These are phyloP conservation scores for Macrophomina phaseolina DNA, from an alignment of 2,329 filamentous ascomycete species.

Conservation along the genomic window DNA sequence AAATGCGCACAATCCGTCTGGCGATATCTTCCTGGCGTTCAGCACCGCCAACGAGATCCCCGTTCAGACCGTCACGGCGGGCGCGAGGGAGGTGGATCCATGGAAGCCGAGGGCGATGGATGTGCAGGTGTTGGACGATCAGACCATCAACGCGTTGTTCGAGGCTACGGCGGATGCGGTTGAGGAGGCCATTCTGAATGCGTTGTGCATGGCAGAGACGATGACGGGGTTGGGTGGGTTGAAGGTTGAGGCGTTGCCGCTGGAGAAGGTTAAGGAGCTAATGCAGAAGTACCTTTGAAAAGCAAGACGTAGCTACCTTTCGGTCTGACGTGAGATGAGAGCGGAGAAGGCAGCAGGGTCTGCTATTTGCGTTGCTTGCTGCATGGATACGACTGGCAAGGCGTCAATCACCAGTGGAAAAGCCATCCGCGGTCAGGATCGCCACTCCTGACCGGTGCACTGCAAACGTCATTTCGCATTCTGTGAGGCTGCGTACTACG, in stretches of 20 bases:
- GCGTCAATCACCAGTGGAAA: too few relatives aligned
- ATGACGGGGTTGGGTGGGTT: slow-evolving; percentile 61
- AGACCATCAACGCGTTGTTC: slow-evolving; percentile 66
- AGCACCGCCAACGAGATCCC: slow-evolving; percentile 64
- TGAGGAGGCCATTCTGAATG: slow-evolving; percentile 71
- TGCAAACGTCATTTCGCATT: too few relatives aligned
- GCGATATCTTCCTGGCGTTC: slow-evolving; percentile 71
- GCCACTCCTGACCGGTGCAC: too few relatives aligned
- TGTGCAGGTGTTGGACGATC: slow-evolving; percentile 61
- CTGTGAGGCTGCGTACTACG: too few relatives aligned
- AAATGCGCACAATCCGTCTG: slow-evolving; percentile 66
- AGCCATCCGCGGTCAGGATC: too few relatives aligned
- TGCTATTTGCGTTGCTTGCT: too few relatives aligned
- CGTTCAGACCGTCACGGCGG: slow-evolving; percentile 47
- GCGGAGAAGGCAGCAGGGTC: too few relatives aligned
- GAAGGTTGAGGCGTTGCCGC: slow-evolving; percentile 42
- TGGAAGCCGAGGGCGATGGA: slow-evolving; percentile 50
- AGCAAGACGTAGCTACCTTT: too few relatives aligned
- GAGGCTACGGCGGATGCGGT: slow-evolving; percentile 67
- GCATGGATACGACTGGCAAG: too few relatives aligned
- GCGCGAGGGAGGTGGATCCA: slow-evolving; percentile 36
- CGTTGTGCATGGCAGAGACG: slow-evolving; percentile 65
- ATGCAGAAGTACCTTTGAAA: slow-evolving; percentile 34
- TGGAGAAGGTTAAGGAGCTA: slow-evolving; percentile 43
- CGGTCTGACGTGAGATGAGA: too few relatives aligned